Percentiles rank a stretch among this genome's conserved stretches.
These are phyloP conservation scores for Torrubiella hemipterigena DNA, from an alignment of 2,329 filamentous ascomycete genomes.

Conservation along the genomic window DNA sequence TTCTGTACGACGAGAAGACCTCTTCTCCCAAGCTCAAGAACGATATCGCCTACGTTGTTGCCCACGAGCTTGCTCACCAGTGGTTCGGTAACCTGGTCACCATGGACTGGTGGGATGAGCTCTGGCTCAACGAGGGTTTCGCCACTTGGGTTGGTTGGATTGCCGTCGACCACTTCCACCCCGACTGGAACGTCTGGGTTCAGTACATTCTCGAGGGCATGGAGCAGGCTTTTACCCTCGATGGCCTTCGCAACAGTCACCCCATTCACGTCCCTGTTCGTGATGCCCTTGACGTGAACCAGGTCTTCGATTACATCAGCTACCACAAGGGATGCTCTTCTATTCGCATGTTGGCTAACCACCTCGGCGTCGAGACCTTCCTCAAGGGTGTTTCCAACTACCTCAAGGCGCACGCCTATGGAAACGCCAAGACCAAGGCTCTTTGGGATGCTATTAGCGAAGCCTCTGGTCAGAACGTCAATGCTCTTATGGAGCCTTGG, in stretches of 20 bases:
- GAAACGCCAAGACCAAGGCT: slow-evolving; percentile 82
- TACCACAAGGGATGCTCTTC: slow-evolving; percentile 95
- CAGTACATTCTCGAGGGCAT: slow-evolving; percentile 95
- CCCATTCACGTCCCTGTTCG: slow-evolving; percentile 92
- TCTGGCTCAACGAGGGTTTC: slow-evolving; percentile 94
- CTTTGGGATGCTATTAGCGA: slow-evolving; percentile 83
- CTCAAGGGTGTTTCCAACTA: slow-evolving; percentile 83
- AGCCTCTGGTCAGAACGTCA: slow-evolving; percentile 78
- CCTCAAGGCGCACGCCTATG: slow-evolving; percentile 76
- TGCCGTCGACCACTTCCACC: slow-evolving; percentile 81
- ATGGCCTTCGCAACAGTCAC: slow-evolving; percentile 83
- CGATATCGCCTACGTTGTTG: slow-evolving; percentile 89
- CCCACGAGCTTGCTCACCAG: slow-evolving; percentile 94
- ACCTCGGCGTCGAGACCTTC: slow-evolving; percentile 81
- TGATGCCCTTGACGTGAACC: slow-evolving; percentile 90
- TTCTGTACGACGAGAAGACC: slow-evolving; percentile 88
- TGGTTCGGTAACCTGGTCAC: slow-evolving; percentile 95
- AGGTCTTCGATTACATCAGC: slow-evolving; percentile 95
- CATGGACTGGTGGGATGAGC: slow-evolving; percentile 94
- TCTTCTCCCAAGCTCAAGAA: slow-evolving; percentile 89
- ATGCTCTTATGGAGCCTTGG: slow-evolving; percentile 84
- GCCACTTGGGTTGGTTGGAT: slow-evolving; percentile 98
- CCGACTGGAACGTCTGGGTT: slow-evolving; percentile 95
- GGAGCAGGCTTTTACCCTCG: slow-evolving; percentile 81
- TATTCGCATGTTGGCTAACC: slow-evolving; percentile 88